Evolutionary conservation across 768 basidiomycete species (phyloP).

Genomic region (Fomitopsis pulvina): DNA sequence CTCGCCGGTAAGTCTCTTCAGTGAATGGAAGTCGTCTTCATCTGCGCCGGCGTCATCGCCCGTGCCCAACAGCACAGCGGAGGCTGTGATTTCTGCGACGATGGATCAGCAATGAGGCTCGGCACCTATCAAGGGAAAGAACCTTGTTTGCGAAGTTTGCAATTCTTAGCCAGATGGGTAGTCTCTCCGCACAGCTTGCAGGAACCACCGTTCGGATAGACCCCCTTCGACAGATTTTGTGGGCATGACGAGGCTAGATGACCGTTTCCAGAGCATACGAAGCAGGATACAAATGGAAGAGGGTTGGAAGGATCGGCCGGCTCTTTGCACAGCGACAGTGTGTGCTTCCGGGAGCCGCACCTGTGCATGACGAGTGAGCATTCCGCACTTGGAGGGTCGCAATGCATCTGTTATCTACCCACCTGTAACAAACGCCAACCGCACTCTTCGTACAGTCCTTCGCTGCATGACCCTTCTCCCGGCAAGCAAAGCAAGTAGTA

Average conservation of each 20-base stretch:
- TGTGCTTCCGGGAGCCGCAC: constrained; percentile 77
- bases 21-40: constrained; percentile 89
- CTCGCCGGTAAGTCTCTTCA: constrained; percentile 58
- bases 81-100: constrained; percentile 29
- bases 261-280: constrained; percentile 78
- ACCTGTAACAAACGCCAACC: constrained; percentile 52
- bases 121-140: background rate
- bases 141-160: constrained; percentile 59
- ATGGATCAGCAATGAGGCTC: background rate
- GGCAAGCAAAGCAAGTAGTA: constrained; percentile 84
- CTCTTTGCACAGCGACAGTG: constrained; percentile 70
- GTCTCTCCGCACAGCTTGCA: constrained; percentile 88
- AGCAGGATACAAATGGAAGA: constrained; percentile 87
- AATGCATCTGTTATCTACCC: background rate
- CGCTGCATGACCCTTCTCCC: constrained; percentile 77
- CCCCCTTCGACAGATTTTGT: constrained; percentile 68
- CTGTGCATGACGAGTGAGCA: constrained; percentile 30
- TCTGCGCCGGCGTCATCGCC: constrained; percentile 68
- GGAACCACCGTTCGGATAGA: constrained; percentile 87
- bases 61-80: constrained; percentile 37
- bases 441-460: constrained; percentile 75
- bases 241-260: constrained; percentile 85
- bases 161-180: constrained; percentile 81
- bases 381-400: background rate
- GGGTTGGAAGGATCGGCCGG: constrained; percentile 55